A percentile compares a stretch with the other conserved stretches of the same genome.
Evolutionary conservation across 2,329 filamentous ascomycete genomes (phyloP).

Genomic region (Paraphoma sp.): DNA sequence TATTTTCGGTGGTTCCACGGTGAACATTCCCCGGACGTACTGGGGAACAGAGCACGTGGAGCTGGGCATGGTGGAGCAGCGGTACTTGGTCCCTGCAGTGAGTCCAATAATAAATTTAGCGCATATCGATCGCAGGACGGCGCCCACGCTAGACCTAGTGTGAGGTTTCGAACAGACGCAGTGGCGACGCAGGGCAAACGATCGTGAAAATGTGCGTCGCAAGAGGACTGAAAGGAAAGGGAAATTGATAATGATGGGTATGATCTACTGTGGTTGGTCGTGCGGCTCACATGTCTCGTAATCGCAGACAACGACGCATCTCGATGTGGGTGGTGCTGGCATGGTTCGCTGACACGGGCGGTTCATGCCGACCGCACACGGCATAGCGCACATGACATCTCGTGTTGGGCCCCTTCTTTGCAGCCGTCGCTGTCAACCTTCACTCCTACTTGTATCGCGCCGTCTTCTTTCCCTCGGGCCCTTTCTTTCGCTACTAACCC

Average conservation of each 20-base stretch:
- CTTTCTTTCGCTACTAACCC: conserved; percentile 9
- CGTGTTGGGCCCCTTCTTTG: not conserved
- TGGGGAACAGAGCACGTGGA: conserved; percentile 10
- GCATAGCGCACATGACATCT: not conserved
- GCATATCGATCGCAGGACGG: not conserved
- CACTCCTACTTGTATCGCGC: conserved; percentile 8
- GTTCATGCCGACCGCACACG: not conserved
- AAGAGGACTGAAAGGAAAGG: not conserved
- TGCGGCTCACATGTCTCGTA: not conserved
- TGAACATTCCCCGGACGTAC: conserved; percentile 9
- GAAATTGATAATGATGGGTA: not conserved
- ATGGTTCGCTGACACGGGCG: not conserved
- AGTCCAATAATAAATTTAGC: not conserved
- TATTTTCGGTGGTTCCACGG: conserved; percentile 1
- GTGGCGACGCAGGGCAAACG: not conserved
- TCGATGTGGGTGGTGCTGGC: not conserved
- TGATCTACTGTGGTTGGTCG: not conserved
- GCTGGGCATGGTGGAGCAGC: conserved; percentile 6
- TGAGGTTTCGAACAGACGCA: not conserved
- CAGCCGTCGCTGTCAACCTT: conserved; percentile 3
- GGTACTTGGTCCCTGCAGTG: not conserved
- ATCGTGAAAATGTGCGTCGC: not conserved
- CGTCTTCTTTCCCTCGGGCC: conserved; percentile 6
- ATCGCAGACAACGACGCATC: not conserved
- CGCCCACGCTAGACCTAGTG: not conserved